Evolutionary conservation across 2,329 filamentous ascomycete species (phyloP), one percentile per base, ranked within the genome.

Genomic region (Colletotrichum lini): DNA sequence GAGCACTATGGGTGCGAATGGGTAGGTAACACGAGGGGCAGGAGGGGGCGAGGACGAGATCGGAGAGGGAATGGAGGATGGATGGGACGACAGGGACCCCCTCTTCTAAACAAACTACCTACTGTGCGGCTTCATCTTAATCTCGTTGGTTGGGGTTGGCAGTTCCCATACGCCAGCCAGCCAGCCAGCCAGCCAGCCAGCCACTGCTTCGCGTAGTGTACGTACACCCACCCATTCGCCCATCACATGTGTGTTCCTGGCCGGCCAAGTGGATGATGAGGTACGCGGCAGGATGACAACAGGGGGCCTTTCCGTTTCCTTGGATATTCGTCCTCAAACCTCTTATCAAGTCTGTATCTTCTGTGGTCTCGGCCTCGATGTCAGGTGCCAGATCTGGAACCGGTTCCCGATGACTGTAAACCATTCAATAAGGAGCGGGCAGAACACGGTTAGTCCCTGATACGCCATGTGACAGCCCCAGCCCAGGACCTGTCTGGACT

Each of bases 391-490:
- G 56, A 67, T 67, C 57, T 67, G 57, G 68, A 62, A 62, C 35
- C 44, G 30, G 38, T 50, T 67, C 50, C 50, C 67, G 57, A 42
- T 49, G 67, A 56, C 57, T 30, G 57, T 21, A 47, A 67, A 30
- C 67, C 58, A 57, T 35, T 26, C 10, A 52, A 57, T 59, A 56
- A 42, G 42, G 30, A 70, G 61, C 15, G 18, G 44, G 40, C 53
- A 26, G 52, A 62, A 44, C 57, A 67, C 56, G 57, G 64, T 18
- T 21, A 49, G 56, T 67, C 68, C 68, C 64, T 70, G 64, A 47
- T 62, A 10, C 35, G 44, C 68, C 64, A 70, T 70, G 64, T 70
- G 64, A 70, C 64, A 70, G 57, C 64, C 64, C 35, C 64, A 44
- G 64, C 64, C 35, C 45, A 21, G 13, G 47, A 21, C 40, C 38